Percentiles rank a stretch among this genome's conserved stretches.
Evolutionary conservation across 2,329 filamentous ascomycete species (phyloP).

Genomic region (Beauveria sp.): DNA sequence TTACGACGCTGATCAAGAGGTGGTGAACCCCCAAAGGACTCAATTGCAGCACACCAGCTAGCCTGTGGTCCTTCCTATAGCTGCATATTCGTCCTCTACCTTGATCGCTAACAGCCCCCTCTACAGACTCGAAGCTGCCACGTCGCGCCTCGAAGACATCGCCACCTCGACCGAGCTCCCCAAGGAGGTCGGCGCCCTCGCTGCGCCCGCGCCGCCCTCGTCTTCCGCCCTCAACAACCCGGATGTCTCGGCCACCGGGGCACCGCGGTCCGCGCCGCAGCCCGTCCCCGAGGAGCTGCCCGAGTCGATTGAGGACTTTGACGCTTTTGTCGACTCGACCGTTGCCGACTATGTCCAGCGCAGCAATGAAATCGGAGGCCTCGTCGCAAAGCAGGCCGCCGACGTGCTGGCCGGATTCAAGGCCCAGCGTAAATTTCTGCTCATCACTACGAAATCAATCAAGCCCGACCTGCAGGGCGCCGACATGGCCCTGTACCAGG

Average conservation of each 20-base stretch:
- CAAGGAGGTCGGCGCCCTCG: constrained; percentile 40
- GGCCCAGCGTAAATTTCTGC: constrained; percentile 79
- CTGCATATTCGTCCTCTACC: background rate
- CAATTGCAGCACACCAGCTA: background rate
- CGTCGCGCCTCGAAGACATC: constrained; percentile 92
- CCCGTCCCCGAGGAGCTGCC: constrained; percentile 53
- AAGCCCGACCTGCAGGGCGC: constrained; percentile 65
- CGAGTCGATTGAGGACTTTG: constrained; percentile 79
- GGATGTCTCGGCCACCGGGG: constrained; percentile 6
- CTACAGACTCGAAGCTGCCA: constrained; percentile 87
- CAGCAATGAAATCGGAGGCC: constrained; percentile 68
- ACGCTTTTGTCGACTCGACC: constrained; percentile 64
- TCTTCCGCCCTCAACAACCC: background rate
- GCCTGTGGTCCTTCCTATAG: constrained; percentile 12
- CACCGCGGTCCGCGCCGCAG: constrained; percentile 25
- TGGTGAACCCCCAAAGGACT: constrained; percentile 31
- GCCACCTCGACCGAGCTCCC: constrained; percentile 65
- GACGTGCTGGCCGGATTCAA: constrained; percentile 60
- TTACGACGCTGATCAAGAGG: constrained; percentile 98
- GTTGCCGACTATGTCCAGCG: constrained; percentile 71
- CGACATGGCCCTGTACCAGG: constrained; percentile 59
- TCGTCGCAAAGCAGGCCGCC: constrained; percentile 67
- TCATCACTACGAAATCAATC: constrained; percentile 83
- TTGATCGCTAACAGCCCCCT: constrained; percentile 36
- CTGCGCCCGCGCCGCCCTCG: constrained; percentile 28